phyloP scores from a whole-genome alignment of 108 stramenopile genomes.

The Fragilaria radians region DNA sequence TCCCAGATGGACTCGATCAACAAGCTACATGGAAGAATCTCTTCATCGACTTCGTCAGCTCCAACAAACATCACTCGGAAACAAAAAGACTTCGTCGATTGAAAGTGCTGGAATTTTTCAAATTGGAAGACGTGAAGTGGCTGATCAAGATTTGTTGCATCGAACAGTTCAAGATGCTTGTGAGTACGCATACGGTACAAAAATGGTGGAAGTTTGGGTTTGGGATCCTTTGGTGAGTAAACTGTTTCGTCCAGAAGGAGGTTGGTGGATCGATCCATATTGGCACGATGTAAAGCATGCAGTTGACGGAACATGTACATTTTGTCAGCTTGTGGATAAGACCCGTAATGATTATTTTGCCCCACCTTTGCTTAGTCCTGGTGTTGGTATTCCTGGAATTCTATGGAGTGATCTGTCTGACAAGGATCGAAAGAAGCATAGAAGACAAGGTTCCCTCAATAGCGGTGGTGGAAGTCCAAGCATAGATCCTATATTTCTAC shows the following conservation, averaged over 20 bases:
- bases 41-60: too few relatives aligned
- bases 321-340: background rate
- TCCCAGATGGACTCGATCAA: too few relatives aligned
- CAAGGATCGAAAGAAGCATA: background rate
- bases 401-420: background rate
- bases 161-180: background rate
- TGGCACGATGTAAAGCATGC: background rate
- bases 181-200: background rate
- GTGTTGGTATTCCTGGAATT: background rate
- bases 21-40: too few relatives aligned
- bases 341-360: background rate
- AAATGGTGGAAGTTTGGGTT: background rate
- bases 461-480: background rate
- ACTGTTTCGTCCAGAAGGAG: background rate
- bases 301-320: background rate
- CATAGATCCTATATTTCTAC: background rate
- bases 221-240: background rate
- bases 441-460: background rate
- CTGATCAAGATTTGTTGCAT: background rate
- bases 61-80: too few relatives aligned
- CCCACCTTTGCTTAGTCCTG: background rate
- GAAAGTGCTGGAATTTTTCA: too few relatives aligned
- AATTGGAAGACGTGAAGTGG: background rate
- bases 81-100: too few relatives aligned
- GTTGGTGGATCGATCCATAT: constrained; percentile 1